Base-by-base conservation (phyloP, 2,329 filamentous ascomycete genomes). In the Xylariaceae sp. region DNA sequence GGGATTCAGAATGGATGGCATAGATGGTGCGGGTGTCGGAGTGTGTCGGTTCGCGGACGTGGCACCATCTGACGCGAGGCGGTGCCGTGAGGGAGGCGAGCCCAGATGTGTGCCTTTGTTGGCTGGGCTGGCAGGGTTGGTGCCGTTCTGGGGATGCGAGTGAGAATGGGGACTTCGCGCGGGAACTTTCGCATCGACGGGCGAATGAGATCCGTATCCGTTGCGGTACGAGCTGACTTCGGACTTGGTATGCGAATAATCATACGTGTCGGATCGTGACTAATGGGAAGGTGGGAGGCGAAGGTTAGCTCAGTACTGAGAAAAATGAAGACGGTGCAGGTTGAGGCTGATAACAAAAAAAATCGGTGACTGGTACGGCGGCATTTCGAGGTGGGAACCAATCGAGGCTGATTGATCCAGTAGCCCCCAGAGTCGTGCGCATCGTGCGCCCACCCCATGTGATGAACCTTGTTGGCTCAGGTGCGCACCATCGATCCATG, bases 181-280 rank as follows among this genome's bases (percentile, higher is more conserved):
- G 19, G 43, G 43, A 32, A 47, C 49, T 37, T 54, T 54, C 31
- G 51, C 31, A 42, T 51, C 52, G 37, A 46, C 44, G 22, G 52
- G 45, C 19, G 52, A 51, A 15, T 50, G 43, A 16, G 52, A 51
- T 21, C 50, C 51, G 41, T 55, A 51, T 41, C 51, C 52, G 39
- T 56, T 55, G 29, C 45, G 46, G 38, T 46, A 55, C 58, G 40
- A 57, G 53, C 67, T n/a, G n/a, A n/a, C n/a, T n/a, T n/a, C n/a
- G n/a, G n/a, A n/a, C n/a, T n/a, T n/a, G n/a, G n/a, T n/a, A n/a
- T n/a, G 42, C 15, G 48, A 33, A 33, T 48, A 47, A 36, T 51
- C 49, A 34, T 72, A 75, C 29, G 67, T 60, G 27, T 66, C 52
- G 35, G 55, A 57, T 38, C 72, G 68, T 39, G 50, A 44, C 44